A percentile compares a stretch with the other conserved stretches of the same genome.
These are phyloP conservation scores for Erodium moschatum DNA, from an alignment of 441 rosid genomes.

Conservation along the genomic window DNA sequence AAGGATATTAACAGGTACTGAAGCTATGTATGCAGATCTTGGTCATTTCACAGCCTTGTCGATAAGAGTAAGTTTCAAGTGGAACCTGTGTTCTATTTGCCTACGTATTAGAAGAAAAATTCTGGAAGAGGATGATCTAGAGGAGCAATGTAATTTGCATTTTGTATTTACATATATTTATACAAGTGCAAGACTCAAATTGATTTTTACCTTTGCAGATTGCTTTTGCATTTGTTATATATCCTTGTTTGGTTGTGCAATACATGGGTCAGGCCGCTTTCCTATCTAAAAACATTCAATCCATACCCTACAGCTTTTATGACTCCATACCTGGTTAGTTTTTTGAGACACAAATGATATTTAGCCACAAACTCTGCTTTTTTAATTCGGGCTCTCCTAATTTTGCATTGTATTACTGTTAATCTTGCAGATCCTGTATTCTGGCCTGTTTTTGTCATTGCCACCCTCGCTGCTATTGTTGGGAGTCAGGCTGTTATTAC, in stretches of 20 bases:
- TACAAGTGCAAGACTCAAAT: background rate
- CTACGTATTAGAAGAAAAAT: constrained; percentile 1
- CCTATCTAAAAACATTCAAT: constrained; percentile 50
- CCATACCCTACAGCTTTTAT: constrained; percentile 49
- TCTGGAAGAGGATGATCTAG: background rate
- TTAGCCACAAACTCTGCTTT: constrained; percentile 13
- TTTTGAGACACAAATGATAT: constrained; percentile 11
- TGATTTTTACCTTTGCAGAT: constrained; percentile 44
- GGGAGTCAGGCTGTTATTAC: constrained; percentile 85
- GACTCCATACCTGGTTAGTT: constrained; percentile 68
- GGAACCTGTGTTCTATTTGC: background rate
- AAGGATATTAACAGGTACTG: constrained; percentile 55
- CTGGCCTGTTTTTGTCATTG: constrained; percentile 86
- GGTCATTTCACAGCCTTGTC: constrained; percentile 88
- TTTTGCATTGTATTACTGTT: constrained; percentile 14
- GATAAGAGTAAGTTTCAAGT: constrained; percentile 47
- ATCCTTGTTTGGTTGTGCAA: constrained; percentile 90
- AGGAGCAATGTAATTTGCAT: background rate
- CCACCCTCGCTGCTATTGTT: constrained; percentile 80
- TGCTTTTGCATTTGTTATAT: constrained; percentile 59
- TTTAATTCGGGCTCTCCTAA: constrained; percentile 19
- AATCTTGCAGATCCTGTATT: constrained; percentile 48
- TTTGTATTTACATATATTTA: background rate
- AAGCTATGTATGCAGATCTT: constrained; percentile 92
- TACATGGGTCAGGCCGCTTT: constrained; percentile 97